Base-by-base conservation (phyloP, 2,329 filamentous ascomycete genomes). In the Penicillium paneum region DNA sequence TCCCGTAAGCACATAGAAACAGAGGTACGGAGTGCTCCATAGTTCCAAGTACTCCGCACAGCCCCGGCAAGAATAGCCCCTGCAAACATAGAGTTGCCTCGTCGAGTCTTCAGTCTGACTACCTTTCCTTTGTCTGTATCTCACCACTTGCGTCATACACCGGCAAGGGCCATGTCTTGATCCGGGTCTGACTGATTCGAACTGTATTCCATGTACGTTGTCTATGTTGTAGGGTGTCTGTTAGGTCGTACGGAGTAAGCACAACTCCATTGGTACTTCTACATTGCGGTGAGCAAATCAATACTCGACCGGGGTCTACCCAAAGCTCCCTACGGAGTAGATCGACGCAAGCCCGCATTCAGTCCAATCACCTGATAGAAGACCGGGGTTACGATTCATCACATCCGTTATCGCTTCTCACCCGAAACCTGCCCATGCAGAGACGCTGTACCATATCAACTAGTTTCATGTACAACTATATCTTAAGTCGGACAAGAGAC, bases 341-440 rank as follows among this genome's bases (percentile, higher is more conserved):
- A 50, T 54, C 51, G 19, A 40, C 51, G 32, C 4, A 35, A 21
- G 6, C 45, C 45, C 51, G 50, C 44, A 38, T 44, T 4, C 32
- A 26, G 45, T 49, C 52, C 52, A 54, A 54, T 54, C 52, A 54
- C 40, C 39, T 44, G 45, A 54, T 35, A 42, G 39, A 24, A n/a
- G 21, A 43, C 28, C 17, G n/a, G n/a, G 29, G 11, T 31, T 48
- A 21, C 52, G 52, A 54, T 50, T 31, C 46, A 50, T 54, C 52
- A 54, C 52, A 54, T 54, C 28, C 34, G 28, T 36, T 40, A n/a
- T 52, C 51, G 52, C 46, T 54, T 44, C 32, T 36, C 15, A 43
- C 19, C 52, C 52, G 52, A 54, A 32, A 34, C 12, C 29, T 47
- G 29, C 28, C 36, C 21, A 28, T 28, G 42, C 35, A 52, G 17